Evolutionary conservation across 805 yeast species (phyloP), one percentile per base, ranked within the genome.

Genomic region (Candida stauntonica): DNA sequence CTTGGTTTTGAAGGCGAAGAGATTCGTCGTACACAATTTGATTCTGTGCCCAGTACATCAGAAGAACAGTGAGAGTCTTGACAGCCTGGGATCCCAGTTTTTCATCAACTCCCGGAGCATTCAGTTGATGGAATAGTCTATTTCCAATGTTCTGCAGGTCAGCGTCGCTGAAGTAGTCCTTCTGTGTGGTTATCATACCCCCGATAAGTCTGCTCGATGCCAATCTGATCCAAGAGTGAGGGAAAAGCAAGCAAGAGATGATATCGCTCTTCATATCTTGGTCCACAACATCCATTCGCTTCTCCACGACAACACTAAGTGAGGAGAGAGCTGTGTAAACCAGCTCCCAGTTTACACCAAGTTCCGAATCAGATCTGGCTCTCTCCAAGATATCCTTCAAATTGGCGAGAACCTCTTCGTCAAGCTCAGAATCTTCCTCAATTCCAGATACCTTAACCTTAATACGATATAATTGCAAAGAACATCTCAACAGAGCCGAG

Each of bases 171-270:
- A 79, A 66, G 3, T 62, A 46, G 2, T 35, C 48, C 11, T 50
- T 61, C 35, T 71, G 67, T 4, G 29, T 28, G 7, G 71, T 52
- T 39, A 85, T 63, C 35, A 83, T 55, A 1, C 61, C 52, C 1
- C 81, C 79, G 28, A 79, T 57, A 24, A 86, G 63, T 37, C 89
- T 67, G 6, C 81, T 63, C 1, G 94, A 66, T 5, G 73, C 63
- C 42, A 83, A 67, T 51, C 97, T 75, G 6, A 89, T 83, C 98
- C 98, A 89, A 1, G 93, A 71, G 60, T 89, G 97, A 3, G 97
- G 97, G 57, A 76, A 89, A 36, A 89, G 64, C 38, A 88, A 67
- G 20, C 78, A 61, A 3, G 70, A 72, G 17, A 75, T 66, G 3
- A 83, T 60, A 14, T 61, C 56, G 3, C 57, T 48, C 32, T 61